Evolutionary conservation across 371 early-diverging fungal genomes (phyloP), one percentile per base, ranked within the genome.

Genomic region (Apophysomyces trapeziformis): DNA sequence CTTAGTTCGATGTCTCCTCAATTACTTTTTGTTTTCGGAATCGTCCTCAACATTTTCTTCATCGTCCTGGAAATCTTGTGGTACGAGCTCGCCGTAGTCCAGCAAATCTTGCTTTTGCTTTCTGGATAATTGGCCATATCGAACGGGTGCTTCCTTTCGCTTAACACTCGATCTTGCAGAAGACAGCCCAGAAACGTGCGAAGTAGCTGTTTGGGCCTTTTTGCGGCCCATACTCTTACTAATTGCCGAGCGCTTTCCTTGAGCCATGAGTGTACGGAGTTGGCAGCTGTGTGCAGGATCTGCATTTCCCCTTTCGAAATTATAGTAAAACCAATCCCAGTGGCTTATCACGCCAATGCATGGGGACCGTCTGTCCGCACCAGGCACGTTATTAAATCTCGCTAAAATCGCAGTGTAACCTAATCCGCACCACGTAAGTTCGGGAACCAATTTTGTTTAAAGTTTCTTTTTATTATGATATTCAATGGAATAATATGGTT

Each of bases 51-150:
- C 64, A 4, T 71, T 65, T 9, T 63, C 58, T 63, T 83, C 80
- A 7, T 83, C 82, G n/a, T 80, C 81, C 14, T 82, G 79, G 32
- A 84, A 84, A 35, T 82, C 85, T 11, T 79, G 72, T 9, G 89
- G 89, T 32, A 87, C 85, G 7, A 89, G 76, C 61, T 86, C 79
- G 54, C 89, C 89, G 64, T 89, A 89, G 35, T 89, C 89, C 54
- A 84, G 82, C 64, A 89, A 79, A 72, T 85, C 82, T 38, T 85
- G 79, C 38, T 75, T 75, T 59, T 79, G 76, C 60, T 83, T 82
- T 38, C 82, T 73, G 35, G 72, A 73, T 26, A 82, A 61, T 39
- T 74, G 74, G 21, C 82, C 82, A 68, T 75, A 81, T 58, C 78
- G 78, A 39, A 57, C n/a, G 16, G 45, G 44, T 4, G 68, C 72